These are phyloP conservation scores for Pichia sp. DNA, from an alignment of 1,139 yeast species.

Conservation along the genomic window DNA sequence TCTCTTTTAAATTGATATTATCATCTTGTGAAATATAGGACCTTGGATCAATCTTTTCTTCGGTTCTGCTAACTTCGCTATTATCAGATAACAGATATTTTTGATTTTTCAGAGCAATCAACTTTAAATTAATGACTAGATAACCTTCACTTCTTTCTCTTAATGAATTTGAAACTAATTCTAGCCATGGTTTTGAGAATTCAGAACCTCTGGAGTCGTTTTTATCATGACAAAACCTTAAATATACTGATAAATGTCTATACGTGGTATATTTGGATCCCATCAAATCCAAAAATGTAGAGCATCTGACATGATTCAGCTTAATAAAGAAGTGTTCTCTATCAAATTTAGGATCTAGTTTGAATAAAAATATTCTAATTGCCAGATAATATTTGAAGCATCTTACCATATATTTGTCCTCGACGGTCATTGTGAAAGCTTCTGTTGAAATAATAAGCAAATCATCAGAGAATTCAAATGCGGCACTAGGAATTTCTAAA, in stretches of 20 bases:
- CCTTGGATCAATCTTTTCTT: not conserved
- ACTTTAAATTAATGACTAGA: slow-evolving; percentile 7
- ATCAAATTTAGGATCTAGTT: not conserved
- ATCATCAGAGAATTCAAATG: not conserved
- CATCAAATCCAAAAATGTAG: slow-evolving; percentile 10
- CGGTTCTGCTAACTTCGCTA: not conserved
- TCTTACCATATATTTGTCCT: not conserved
- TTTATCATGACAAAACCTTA: slow-evolving; percentile 5
- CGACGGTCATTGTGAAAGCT: not conserved
- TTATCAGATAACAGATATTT: slow-evolving; percentile 5
- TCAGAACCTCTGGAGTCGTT: not conserved
- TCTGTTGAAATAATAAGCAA: not conserved
- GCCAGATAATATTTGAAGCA: slow-evolving; percentile 6
- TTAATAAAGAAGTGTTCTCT: slow-evolving; percentile 1
- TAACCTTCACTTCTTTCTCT: slow-evolving; percentile 15
- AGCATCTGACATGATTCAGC: slow-evolving; percentile 2
- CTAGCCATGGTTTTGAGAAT: slow-evolving; percentile 3
- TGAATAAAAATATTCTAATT: not conserved
- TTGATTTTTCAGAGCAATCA: slow-evolving; percentile 9
- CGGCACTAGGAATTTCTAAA: not conserved
- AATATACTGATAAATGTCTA: slow-evolving; percentile 3
- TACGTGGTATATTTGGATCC: slow-evolving; percentile 9
- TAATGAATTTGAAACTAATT: not conserved
- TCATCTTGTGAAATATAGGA: slow-evolving; percentile 6
- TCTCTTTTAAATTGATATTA: slow-evolving; percentile 4